Evolutionary conservation across 2,329 filamentous ascomycete genomes (phyloP).

Genomic region (Exophiala lecanii-corni): DNA sequence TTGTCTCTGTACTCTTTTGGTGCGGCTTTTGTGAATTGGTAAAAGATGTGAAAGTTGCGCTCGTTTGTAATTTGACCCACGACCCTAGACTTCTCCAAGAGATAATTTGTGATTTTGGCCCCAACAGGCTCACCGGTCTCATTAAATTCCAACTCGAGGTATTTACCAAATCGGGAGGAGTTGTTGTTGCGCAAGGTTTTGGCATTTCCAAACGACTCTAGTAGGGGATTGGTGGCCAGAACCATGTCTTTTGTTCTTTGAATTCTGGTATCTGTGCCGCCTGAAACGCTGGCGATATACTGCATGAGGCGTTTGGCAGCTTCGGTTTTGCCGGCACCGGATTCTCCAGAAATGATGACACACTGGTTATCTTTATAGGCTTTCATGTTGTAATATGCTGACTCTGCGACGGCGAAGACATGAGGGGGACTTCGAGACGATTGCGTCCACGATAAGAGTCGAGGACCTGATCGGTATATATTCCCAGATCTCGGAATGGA

Average conservation of each 20-base stretch:
- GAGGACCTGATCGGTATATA: constrained; percentile 92
- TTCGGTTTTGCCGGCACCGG: constrained; percentile 96
- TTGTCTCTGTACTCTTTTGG: constrained; percentile 77
- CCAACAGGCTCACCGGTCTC: constrained; percentile 83
- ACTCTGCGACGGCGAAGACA: constrained; percentile 95
- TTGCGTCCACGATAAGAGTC: constrained; percentile 97
- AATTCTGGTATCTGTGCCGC: constrained; percentile 76
- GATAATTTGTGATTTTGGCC: constrained; percentile 96
- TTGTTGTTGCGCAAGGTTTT: constrained; percentile 99
- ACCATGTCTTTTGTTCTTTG: constrained; percentile 99
- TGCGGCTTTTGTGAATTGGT: constrained; percentile 95
- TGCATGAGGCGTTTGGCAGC: constrained; percentile 99
- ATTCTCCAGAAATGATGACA: constrained; percentile 98
- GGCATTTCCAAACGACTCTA: constrained; percentile 97
- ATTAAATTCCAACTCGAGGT: constrained; percentile 96
- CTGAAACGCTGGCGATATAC: constrained; percentile 96
- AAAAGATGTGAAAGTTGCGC: constrained; percentile 99
- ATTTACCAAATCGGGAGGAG: constrained; percentile 96
- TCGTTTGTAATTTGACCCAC: constrained; percentile 93
- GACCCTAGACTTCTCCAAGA: constrained; percentile 91
- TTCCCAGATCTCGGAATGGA: constrained; percentile 92
- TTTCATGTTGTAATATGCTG: constrained; percentile 99
- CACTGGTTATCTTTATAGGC: constrained; percentile 98
- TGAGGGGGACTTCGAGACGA: constrained; percentile 89
- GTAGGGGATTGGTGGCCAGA: constrained; percentile 90